A percentile compares a stretch with the other conserved stretches of the same genome.
Evolutionary conservation across 352 stramenopile genomes (phyloP).

Genomic region (Pythium apleroticum): DNA sequence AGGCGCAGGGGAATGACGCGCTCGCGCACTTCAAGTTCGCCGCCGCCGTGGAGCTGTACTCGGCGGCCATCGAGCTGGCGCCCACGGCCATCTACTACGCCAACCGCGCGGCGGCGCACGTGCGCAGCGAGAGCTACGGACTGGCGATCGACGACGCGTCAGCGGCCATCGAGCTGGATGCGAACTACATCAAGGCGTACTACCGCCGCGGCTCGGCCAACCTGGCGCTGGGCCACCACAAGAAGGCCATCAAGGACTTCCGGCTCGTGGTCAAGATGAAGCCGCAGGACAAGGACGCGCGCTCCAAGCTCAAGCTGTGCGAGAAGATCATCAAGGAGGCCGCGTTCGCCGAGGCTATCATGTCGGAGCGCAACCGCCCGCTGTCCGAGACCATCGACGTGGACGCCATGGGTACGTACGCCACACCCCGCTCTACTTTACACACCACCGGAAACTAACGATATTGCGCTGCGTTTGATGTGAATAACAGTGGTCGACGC

Average conservation of each 20-base stretch:
- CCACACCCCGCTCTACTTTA: too few relatives aligned
- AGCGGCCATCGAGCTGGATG: conserved; percentile 92
- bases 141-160: conserved; percentile 96
- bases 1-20: conserved; percentile 82
- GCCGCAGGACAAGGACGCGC: conserved; percentile 92
- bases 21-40: conserved; percentile 83
- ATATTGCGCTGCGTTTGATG: not conserved
- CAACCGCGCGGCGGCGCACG: conserved; percentile 95
- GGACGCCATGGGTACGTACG: conserved; percentile 57
- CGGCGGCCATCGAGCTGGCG: conserved; percentile 82
- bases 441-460: too few relatives aligned
- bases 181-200: conserved; percentile 98
- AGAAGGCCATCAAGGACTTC: conserved; percentile 98
- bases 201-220: conserved; percentile 97
- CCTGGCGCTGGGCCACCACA: conserved; percentile 96
- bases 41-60: conserved; percentile 87
- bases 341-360: conserved; percentile 96
- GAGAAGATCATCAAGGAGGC: conserved; percentile 97
- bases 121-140: conserved; percentile 98
- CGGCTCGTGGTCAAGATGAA: conserved; percentile 94
- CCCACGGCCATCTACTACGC: conserved; percentile 93
- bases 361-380: conserved; percentile 91
- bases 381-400: conserved; percentile 93
- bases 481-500: conserved; percentile 63
- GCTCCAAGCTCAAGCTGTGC: conserved; percentile 94